These are phyloP conservation scores for Thalassiosira ordinaria DNA, from an alignment of 352 stramenopile genomes.

Conservation along the genomic window DNA sequence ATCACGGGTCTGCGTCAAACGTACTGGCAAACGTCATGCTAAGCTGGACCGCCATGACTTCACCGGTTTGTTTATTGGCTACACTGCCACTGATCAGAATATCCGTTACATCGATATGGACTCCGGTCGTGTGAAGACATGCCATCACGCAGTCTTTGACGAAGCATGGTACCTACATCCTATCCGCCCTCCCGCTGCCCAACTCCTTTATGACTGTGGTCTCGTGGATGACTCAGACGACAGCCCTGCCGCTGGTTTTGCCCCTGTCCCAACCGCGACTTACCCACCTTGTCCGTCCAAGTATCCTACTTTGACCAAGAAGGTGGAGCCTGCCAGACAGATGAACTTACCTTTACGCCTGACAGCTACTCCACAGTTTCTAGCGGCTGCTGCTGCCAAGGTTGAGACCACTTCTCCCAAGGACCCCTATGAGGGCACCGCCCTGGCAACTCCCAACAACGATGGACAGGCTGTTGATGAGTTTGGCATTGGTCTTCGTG, in stretches of 20 bases:
- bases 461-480: neutral
- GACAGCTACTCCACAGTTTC: neutral
- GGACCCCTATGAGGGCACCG: constrained; percentile 9
- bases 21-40: constrained; percentile 1
- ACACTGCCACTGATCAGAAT: constrained; percentile 41
- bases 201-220: constrained; percentile 38
- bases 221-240: constrained; percentile 4
- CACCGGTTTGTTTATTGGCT: constrained; percentile 61
- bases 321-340: constrained; percentile 8
- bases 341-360: neutral
- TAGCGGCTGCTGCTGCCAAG: constrained; percentile 5
- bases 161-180: constrained; percentile 45
- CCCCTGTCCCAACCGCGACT: no score
- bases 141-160: constrained; percentile 40
- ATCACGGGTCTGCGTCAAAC: constrained; percentile 36
- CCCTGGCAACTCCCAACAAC: neutral
- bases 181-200: constrained; percentile 11
- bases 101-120: constrained; percentile 35
- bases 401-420: neutral
- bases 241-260: no score
- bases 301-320: no score
- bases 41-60: constrained; percentile 46
- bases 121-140: constrained; percentile 11
- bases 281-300: neutral
- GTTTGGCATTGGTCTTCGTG: neutral